Percentiles rank a stretch among this genome's conserved stretches.
phyloP scores from a whole-genome alignment of 306 rosid species.

The Rosa lucieae region DNA sequence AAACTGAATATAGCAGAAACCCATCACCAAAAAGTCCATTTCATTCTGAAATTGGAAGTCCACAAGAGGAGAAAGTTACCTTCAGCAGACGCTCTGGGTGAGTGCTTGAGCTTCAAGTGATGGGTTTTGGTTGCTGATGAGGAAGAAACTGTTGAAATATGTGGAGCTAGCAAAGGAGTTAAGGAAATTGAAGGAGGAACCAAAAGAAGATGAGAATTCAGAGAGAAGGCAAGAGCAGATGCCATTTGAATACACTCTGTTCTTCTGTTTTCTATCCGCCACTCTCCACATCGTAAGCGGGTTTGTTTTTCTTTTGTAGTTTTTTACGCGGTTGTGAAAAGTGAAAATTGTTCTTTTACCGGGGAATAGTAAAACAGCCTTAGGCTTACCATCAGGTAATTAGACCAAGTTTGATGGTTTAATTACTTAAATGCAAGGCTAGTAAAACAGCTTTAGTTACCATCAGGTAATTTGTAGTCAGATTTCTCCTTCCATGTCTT shows the following conservation, averaged over 20 bases:
- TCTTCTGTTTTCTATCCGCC: background rate
- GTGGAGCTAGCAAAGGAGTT: slow-evolving; percentile 18
- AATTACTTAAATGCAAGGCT: no score
- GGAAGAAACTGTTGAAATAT: slow-evolving; percentile 20
- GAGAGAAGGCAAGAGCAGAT: slow-evolving; percentile 37
- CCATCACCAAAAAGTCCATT: slow-evolving; percentile 1
- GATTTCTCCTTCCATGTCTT: no score
- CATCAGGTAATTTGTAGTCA: no score
- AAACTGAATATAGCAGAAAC: slow-evolving; percentile 8
- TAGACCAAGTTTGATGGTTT: no score
- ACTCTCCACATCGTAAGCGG: background rate
- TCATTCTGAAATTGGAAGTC: slow-evolving; percentile 7
- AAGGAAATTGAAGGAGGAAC: slow-evolving; percentile 19
- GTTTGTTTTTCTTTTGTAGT: background rate
- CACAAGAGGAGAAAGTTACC: slow-evolving; percentile 36
- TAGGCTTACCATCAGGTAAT: no score
- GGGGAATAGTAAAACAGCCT: no score
- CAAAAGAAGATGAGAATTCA: slow-evolving; percentile 21
- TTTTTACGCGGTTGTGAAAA: background rate
- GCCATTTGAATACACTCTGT: slow-evolving; percentile 33
- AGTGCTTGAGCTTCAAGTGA: slow-evolving; percentile 43
- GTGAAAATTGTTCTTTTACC: no score
- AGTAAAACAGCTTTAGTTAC: no score
- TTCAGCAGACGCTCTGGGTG: slow-evolving; percentile 52
- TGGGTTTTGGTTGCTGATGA: slow-evolving; percentile 21